phyloP scores from a whole-genome alignment of 2,329 filamentous ascomycete genomes.

The Fusarium fracticaudum region DNA sequence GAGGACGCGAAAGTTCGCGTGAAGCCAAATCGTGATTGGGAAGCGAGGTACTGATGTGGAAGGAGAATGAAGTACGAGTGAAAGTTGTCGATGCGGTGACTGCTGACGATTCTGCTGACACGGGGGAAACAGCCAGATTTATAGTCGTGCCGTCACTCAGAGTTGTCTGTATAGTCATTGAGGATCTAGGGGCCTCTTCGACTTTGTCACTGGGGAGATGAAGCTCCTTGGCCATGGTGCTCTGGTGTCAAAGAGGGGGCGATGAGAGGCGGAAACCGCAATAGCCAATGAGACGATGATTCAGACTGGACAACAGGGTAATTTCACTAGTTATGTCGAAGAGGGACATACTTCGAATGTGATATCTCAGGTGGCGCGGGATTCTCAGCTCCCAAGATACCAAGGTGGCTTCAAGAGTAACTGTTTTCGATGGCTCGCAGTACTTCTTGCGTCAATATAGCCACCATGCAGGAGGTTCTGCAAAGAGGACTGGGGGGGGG shows the following conservation, averaged over 20 bases:
- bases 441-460: background rate
- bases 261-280: background rate
- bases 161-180: fast-evolving
- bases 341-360: background rate
- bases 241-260: background rate
- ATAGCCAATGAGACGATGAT: background rate
- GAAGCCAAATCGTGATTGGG: too few species aligned
- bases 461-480: background rate
- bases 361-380: background rate
- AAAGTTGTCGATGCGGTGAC: background rate
- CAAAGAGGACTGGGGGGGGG: background rate
- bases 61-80: fast-evolving
- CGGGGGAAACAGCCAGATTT: background rate
- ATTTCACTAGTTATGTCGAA: background rate
- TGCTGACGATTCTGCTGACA: background rate
- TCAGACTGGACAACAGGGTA: background rate
- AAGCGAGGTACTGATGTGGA: background rate
- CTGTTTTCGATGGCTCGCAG: background rate
- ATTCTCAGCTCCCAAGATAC: background rate
- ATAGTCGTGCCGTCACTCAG: background rate
- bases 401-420: background rate
- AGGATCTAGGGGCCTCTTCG: background rate
- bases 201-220: fast-evolving
- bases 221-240: fast-evolving
- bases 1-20: too few species aligned